Percentiles rank a stretch among this genome's conserved stretches.
Evolutionary conservation across 176 grass and related monocot genomes (phyloP).

Genomic region (Hsuehochloa calcarea): DNA sequence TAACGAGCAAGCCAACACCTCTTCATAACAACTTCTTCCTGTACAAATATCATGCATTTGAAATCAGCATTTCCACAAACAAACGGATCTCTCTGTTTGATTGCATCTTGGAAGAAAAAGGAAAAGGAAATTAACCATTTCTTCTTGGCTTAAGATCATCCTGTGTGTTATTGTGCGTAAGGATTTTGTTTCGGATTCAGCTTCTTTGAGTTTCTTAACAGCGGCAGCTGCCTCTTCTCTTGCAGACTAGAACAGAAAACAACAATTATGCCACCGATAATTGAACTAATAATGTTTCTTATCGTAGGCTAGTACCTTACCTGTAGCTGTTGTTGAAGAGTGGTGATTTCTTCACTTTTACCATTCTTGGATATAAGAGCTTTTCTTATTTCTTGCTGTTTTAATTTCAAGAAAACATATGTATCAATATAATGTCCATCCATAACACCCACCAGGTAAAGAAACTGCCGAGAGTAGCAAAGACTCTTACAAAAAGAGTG

Average conservation of each 20-base stretch:
- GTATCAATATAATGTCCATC: slow-evolving; percentile 10
- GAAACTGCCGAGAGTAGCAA: neutral
- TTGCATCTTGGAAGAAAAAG: slow-evolving; percentile 14
- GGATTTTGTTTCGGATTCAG: slow-evolving; percentile 67
- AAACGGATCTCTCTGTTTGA: neutral
- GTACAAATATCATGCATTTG: slow-evolving; percentile 21
- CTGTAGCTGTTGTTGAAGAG: slow-evolving; percentile 74
- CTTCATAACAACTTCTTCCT: slow-evolving; percentile 92
- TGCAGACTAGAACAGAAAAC: slow-evolving; percentile 54
- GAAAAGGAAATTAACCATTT: slow-evolving; percentile 57
- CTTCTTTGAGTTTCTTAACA: slow-evolving; percentile 61
- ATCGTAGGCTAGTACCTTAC: slow-evolving; percentile 41
- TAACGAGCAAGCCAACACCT: slow-evolving; percentile 97
- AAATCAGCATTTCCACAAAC: slow-evolving; percentile 18
- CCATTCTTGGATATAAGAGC: slow-evolving; percentile 68
- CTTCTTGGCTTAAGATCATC: slow-evolving; percentile 90
- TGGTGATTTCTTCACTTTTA: slow-evolving; percentile 63
- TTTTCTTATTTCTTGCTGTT: slow-evolving; percentile 86
- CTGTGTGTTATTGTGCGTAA: slow-evolving; percentile 77
- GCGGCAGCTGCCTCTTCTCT: slow-evolving; percentile 48
- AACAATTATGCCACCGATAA: slow-evolving; percentile 15
- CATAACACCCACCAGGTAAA: slow-evolving; percentile 13
- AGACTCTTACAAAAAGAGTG: neutral
- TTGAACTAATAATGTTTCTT: slow-evolving; percentile 16
- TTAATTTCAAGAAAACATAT: slow-evolving; percentile 29